Percentiles rank a stretch among this genome's conserved stretches.
Conservation (phyloP, 1,284 basidiomycete species). For the Apiotrichum brassicae region DNA sequence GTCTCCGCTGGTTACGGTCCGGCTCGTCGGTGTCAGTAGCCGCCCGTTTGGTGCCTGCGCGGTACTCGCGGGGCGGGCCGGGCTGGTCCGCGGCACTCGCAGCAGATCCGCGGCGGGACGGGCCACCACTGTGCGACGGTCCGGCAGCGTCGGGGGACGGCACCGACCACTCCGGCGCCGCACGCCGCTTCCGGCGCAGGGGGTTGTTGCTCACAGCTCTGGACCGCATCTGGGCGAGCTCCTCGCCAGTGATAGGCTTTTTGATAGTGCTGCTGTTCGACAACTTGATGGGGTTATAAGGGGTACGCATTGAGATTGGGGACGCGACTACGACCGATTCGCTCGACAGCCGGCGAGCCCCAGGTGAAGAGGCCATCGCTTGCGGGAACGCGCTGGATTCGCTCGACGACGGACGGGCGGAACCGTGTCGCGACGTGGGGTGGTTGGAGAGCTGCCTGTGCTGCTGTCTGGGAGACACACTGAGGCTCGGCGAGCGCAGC, state of each 20-base stretch:
- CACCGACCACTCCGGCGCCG: constrained; percentile 36
- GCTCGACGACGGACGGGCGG: constrained; percentile 17
- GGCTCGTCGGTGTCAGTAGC: not conserved
- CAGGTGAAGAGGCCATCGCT: constrained; percentile 16
- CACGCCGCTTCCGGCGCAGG: constrained; percentile 14
- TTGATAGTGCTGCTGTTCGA: too few species aligned
- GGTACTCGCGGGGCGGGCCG: not conserved
- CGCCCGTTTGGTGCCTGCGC: not conserved
- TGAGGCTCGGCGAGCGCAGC: constrained; percentile 34
- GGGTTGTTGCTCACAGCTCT: constrained; percentile 31
- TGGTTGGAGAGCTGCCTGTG: constrained; percentile 18
- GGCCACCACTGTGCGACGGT: not conserved
- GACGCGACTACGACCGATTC: constrained; percentile 1
- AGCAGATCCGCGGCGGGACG: constrained; percentile 11
- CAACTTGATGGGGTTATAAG: constrained; percentile 34
- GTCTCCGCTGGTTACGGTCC: not conserved
- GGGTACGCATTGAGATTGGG: constrained; percentile 4
- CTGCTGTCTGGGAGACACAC: constrained; percentile 33
- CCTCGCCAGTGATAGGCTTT: constrained; percentile 28
- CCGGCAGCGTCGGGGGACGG: constrained; percentile 21
- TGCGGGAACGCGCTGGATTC: not conserved
- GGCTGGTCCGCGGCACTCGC: not conserved
- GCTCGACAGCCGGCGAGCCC: constrained; percentile 18
- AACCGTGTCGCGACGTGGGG: constrained; percentile 23
- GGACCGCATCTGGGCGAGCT: constrained; percentile 22